Percentiles rank a stretch among this genome's conserved stretches.
These are phyloP conservation scores for Chlamydomonas applanata DNA, from an alignment of 139 green algal genomes.

Conservation along the genomic window DNA sequence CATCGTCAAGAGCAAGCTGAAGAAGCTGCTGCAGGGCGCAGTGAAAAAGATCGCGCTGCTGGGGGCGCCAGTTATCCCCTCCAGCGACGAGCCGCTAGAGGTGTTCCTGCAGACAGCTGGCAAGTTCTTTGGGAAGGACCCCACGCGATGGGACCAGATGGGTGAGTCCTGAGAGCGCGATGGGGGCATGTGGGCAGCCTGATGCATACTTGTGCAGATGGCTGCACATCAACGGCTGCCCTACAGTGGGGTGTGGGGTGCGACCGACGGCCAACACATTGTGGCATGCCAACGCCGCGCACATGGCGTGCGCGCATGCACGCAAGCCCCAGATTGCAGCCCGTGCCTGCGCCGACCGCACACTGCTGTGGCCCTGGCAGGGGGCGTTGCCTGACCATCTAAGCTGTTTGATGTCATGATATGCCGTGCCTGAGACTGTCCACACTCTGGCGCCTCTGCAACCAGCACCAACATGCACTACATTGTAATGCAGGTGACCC, in stretches of 20 bases:
- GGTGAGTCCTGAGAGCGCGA: too few relatives aligned
- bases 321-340: too few relatives aligned
- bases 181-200: too few relatives aligned
- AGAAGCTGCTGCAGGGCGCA: slow-evolving; percentile 36
- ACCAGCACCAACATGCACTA: background rate
- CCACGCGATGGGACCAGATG: slow-evolving; percentile 57
- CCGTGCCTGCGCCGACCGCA: too few relatives aligned
- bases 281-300: too few relatives aligned
- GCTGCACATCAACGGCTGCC: background rate
- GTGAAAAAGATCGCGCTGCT: slow-evolving; percentile 43
- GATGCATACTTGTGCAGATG: background rate
- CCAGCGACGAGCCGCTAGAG: slow-evolving; percentile 51
- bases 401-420: too few relatives aligned
- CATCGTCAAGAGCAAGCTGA: slow-evolving; percentile 43
- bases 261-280: too few relatives aligned
- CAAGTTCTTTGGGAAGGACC: slow-evolving; percentile 68
- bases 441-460: background rate
- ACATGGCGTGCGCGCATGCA: too few relatives aligned
- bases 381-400: too few relatives aligned
- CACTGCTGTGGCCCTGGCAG: too few relatives aligned
- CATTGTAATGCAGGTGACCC: slow-evolving; percentile 36
- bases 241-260: background rate
- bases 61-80: slow-evolving; percentile 36
- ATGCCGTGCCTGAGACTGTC: background rate
- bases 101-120: slow-evolving; percentile 51